These are phyloP conservation scores for Beauveria brongniartii DNA, from an alignment of 2,329 filamentous ascomycete genomes.

Conservation along the genomic window DNA sequence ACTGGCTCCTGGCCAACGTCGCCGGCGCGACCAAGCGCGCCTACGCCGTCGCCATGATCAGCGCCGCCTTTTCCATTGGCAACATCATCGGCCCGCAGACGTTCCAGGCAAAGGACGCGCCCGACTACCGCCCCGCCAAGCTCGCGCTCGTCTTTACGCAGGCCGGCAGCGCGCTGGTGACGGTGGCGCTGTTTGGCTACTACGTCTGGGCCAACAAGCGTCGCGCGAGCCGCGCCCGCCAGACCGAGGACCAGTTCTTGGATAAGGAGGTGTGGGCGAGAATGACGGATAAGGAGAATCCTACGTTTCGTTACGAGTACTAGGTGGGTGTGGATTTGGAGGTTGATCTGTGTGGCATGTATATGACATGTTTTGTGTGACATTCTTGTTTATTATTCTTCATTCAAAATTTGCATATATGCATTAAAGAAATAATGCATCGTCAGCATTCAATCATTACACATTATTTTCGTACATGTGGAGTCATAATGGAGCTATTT, in stretches of 20 bases:
- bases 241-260: slow-evolving; percentile 34
- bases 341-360: background rate
- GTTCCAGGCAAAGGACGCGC: slow-evolving; percentile 26
- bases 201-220: slow-evolving; percentile 42
- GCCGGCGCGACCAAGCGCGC: slow-evolving; percentile 16
- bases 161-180: background rate
- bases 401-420: background rate
- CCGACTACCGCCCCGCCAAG: slow-evolving; percentile 28
- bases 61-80: slow-evolving; percentile 24
- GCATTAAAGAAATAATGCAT: background rate
- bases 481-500: too few species aligned
- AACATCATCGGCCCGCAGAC: slow-evolving; percentile 31
- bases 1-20: slow-evolving; percentile 41
- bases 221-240: slow-evolving; percentile 21
- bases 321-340: slow-evolving; percentile 14
- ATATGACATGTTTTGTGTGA: background rate
- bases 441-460: slow-evolving; percentile 1
- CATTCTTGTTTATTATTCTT: background rate
- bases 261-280: slow-evolving; percentile 36
- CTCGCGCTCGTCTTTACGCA: slow-evolving; percentile 16
- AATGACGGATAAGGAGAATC: slow-evolving; percentile 50
- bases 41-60: slow-evolving; percentile 7
- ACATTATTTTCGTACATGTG: background rate
- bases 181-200: slow-evolving; percentile 30
- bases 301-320: slow-evolving; percentile 45